Conservation (phyloP, 495 filamentous ascomycete genomes). For the Penicillium chermesinum region DNA sequence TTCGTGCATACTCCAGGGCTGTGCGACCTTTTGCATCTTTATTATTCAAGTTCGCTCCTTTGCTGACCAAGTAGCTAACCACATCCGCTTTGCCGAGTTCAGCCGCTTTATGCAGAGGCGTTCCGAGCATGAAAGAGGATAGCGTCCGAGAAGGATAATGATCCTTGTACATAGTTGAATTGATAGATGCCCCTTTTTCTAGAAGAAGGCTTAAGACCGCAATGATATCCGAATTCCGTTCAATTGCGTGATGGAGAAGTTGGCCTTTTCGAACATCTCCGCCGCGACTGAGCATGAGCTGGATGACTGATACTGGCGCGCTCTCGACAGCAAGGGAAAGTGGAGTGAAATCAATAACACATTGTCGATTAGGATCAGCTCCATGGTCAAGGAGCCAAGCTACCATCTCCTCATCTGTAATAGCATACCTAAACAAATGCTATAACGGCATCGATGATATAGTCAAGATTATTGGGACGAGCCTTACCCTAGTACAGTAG, state of each 20-base stretch:
- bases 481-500: too few species aligned
- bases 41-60: too few species aligned
- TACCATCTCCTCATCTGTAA: constrained; percentile 17
- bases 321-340: constrained; percentile 17
- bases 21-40: too few species aligned
- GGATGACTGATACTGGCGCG: constrained; percentile 13
- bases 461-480: too few species aligned
- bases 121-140: constrained; percentile 13
- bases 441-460: too few species aligned
- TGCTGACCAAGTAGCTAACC: not conserved
- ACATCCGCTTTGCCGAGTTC: constrained; percentile 2
- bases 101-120: constrained; percentile 16
- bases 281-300: constrained; percentile 12
- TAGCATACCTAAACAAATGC: constrained; percentile 11
- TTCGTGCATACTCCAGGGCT: too few species aligned
- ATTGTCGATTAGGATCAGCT: constrained; percentile 19
- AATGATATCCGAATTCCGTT: constrained; percentile 10
- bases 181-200: not conserved
- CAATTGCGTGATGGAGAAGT: constrained; percentile 17
- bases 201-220: not conserved
- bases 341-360: constrained; percentile 16
- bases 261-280: constrained; percentile 19
- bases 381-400: constrained; percentile 21
- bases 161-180: not conserved
- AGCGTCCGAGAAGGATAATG: constrained; percentile 1